phyloP scores from a whole-genome alignment of 2,329 filamentous ascomycete genomes.

The Alternaria dauci region DNA sequence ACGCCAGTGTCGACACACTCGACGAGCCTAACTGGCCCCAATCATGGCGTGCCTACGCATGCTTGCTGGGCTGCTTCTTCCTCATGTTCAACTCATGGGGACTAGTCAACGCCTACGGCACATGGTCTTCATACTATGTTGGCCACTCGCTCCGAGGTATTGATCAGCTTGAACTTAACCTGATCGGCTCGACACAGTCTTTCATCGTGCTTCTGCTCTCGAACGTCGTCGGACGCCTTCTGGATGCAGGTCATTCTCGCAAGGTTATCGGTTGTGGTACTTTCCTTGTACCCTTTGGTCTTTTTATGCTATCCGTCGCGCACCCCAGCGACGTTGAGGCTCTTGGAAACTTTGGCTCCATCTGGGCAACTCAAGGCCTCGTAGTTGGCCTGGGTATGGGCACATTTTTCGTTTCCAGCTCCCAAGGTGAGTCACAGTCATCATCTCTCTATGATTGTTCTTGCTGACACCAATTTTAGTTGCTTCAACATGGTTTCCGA shows the following conservation, averaged over 20 bases:
- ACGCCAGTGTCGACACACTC: conserved; percentile 22
- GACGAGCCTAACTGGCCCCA: conserved; percentile 55
- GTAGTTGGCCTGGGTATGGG: conserved; percentile 60
- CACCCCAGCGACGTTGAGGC: conserved; percentile 50
- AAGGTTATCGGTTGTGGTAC: conserved; percentile 53
- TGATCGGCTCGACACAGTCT: conserved; percentile 59
- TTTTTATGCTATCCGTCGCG: conserved; percentile 56
- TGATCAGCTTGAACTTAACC: conserved; percentile 55
- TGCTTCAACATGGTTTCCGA: conserved; percentile 60
- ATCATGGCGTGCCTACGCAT: conserved; percentile 56
- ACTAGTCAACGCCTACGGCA: conserved; percentile 60
- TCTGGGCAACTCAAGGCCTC: conserved; percentile 59
- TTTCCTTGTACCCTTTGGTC: conserved; percentile 54
- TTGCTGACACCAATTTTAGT: conserved; percentile 43
- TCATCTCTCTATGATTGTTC: not conserved
- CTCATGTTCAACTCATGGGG: conserved; percentile 62
- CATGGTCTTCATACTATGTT: conserved; percentile 60
- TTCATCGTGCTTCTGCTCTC: conserved; percentile 58
- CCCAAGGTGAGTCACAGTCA: conserved; percentile 53
- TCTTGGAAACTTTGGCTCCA: conserved; percentile 53
- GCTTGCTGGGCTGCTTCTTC: conserved; percentile 58
- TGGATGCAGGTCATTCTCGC: conserved; percentile 58
- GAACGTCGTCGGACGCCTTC: conserved; percentile 56
- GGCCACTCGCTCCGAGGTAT: conserved; percentile 53
- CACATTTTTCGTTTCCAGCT: conserved; percentile 62